Base-by-base conservation (phyloP, 805 yeast genomes). In the Candida succiphila region DNA sequence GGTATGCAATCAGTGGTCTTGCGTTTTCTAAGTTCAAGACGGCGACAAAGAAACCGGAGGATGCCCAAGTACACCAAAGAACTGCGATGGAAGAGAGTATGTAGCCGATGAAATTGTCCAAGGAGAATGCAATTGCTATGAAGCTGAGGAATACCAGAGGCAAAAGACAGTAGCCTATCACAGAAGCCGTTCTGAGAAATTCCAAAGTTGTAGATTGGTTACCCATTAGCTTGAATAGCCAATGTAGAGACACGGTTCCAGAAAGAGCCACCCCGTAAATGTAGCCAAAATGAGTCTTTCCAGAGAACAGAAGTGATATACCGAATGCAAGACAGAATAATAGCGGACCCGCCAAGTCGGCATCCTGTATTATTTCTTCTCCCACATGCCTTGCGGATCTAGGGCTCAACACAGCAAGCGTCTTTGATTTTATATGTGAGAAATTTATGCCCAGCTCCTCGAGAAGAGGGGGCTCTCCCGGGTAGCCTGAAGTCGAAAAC, bases 401-500 rank as follows among this genome's bases (percentile, higher is more conserved):
- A 12, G 96, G 94, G 45, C 83, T 81, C 52, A 92, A 67, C 9
- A 88, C 97, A 1, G 89, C 84, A 49, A 75, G 57, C 0, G 97
- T 92, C 63, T 85, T 92, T 24, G 74, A 67, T 46, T 78, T 74
- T 43, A 92, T 89, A 51, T 89, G 96, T 27, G 68, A 69, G 49
- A 92, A 92, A 55, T 92, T 88, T 51, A 92, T 84, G 3, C 97
- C 98, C 18, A 92, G 58, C 52, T 92, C 98, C 52, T 92, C 95
- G 33, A 92, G 62, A 30, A 92, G 63, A 3, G 96, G 87, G 0
- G 95, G 88, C 55, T 92, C 98, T n/a, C 87, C 89, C 0, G 95
- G 78, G 51, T 92, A 92, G 1, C 98, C 98, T 1, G 81, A 67
- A 0, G 96, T 82, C 2, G 96, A 84, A 48, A 92, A 79, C 0